These are phyloP conservation scores for Emmonsia crescens DNA, from an alignment of 2,329 filamentous ascomycete species.

Conservation along the genomic window DNA sequence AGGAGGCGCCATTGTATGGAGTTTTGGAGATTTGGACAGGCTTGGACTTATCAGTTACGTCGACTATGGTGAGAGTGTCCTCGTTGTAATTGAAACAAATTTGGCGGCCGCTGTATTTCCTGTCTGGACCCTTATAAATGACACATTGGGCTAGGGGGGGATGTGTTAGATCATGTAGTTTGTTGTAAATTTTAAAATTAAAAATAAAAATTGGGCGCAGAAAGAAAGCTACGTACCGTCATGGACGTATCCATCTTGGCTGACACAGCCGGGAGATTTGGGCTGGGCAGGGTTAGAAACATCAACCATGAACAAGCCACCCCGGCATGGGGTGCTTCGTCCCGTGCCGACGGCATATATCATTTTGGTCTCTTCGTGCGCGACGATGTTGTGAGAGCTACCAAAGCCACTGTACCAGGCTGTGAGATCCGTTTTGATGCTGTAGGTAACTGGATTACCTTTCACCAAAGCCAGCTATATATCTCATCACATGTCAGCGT, in stretches of 20 bases:
- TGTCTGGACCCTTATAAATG: conserved; percentile 43
- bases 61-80: conserved; percentile 18
- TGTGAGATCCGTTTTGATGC: conserved; percentile 33
- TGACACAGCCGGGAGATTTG: conserved; percentile 43
- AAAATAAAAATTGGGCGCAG: background rate
- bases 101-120: conserved; percentile 38
- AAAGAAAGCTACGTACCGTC: conserved; percentile 30
- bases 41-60: conserved; percentile 12
- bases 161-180: background rate
- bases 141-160: conserved; percentile 42
- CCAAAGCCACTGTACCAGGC: conserved; percentile 34
- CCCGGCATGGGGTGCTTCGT: conserved; percentile 37
- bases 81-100: conserved; percentile 49
- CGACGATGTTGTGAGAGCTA: conserved; percentile 44
- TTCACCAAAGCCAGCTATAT: conserved; percentile 38
- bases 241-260: conserved; percentile 49
- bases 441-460: conserved; percentile 34
- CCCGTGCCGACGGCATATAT: conserved; percentile 39
- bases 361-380: conserved; percentile 43
- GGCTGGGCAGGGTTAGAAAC: conserved; percentile 44
- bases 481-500: background rate
- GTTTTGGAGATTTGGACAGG: conserved; percentile 42
- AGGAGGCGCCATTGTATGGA: conserved; percentile 46
- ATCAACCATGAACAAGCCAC: conserved; percentile 50
- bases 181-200: background rate